Conservation (phyloP, 2,329 filamentous ascomycete genomes). For the Sphaerulina populicola region DNA sequence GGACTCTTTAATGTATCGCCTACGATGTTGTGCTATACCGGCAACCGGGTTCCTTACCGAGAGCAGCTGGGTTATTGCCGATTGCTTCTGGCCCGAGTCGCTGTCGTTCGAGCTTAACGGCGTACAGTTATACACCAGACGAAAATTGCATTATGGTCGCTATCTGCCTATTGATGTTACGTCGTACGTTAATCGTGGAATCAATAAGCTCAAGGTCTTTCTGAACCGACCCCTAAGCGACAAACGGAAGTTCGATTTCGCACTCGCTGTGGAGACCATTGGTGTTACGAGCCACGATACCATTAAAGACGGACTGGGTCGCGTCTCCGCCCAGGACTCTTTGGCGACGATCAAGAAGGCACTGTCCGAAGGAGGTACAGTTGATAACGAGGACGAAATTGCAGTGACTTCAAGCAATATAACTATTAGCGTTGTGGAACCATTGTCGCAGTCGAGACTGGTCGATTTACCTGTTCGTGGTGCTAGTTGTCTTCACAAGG, state of each 20-base stretch:
- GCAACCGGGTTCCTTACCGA: slow-evolving; percentile 34
- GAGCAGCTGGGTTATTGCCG: slow-evolving; percentile 53
- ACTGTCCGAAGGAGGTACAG: slow-evolving; percentile 24
- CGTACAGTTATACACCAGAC: slow-evolving; percentile 47
- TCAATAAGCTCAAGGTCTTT: slow-evolving; percentile 54
- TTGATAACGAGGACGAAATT: slow-evolving; percentile 51
- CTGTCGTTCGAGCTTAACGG: slow-evolving; percentile 63
- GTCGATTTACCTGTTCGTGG: slow-evolving; percentile 67
- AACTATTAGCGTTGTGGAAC: slow-evolving; percentile 42
- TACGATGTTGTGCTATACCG: slow-evolving; percentile 54
- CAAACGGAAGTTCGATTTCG: slow-evolving; percentile 41
- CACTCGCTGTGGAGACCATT: slow-evolving; percentile 63
- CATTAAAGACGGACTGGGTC: slow-evolving; percentile 33
- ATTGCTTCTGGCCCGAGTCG: slow-evolving; percentile 62
- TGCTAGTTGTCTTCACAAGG: slow-evolving; percentile 60
- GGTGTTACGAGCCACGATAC: slow-evolving; percentile 42
- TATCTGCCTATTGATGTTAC: slow-evolving; percentile 72
- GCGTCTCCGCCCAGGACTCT: slow-evolving; percentile 42
- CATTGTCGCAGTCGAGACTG: slow-evolving; percentile 42
- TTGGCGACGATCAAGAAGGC: slow-evolving; percentile 51
- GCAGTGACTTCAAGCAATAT: slow-evolving; percentile 35
- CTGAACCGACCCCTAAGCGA: slow-evolving; percentile 37
- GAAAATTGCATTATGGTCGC: slow-evolving; percentile 64
- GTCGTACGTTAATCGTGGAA: slow-evolving; percentile 47
- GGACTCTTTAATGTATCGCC: slow-evolving; percentile 54